These are phyloP conservation scores for Sapria himalayana DNA, from an alignment of 345 rosid species.

Conservation along the genomic window DNA sequence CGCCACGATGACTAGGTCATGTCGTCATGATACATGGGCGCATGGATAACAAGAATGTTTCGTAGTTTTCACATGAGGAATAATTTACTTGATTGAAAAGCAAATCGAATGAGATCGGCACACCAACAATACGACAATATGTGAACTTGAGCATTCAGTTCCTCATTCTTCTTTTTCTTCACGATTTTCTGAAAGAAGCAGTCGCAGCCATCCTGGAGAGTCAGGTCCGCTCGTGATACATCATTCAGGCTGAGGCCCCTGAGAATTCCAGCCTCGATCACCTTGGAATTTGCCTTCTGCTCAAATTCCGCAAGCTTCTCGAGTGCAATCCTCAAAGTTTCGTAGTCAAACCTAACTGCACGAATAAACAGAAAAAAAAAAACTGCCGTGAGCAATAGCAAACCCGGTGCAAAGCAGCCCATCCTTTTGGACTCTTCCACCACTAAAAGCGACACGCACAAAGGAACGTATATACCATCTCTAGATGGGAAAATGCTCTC, in stretches of 20 bases:
- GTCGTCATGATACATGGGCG: too few species aligned
- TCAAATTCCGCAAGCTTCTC: slow-evolving; percentile 66
- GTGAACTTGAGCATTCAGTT: slow-evolving; percentile 34
- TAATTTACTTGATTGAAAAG: slow-evolving; percentile 64
- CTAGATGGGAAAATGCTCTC: slow-evolving; percentile 48
- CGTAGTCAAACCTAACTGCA: too few species aligned
- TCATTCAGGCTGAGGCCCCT: slow-evolving; percentile 78
- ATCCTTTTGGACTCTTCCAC: slow-evolving; percentile 42
- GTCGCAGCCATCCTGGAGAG: slow-evolving; percentile 84
- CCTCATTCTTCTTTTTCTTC: slow-evolving; percentile 30
- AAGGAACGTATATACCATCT: slow-evolving; percentile 22
- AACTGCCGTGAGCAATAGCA: too few species aligned
- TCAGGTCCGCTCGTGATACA: slow-evolving; percentile 71
- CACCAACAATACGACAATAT: slow-evolving; percentile 95
- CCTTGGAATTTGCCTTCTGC: slow-evolving; percentile 60
- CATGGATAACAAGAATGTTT: too few species aligned
- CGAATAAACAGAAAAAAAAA: too few species aligned
- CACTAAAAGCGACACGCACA: slow-evolving; percentile 12
- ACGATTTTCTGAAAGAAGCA: slow-evolving; percentile 44
- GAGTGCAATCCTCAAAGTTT: slow-evolving; percentile 45
- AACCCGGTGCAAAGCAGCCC: too few species aligned
- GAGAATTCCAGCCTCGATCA: slow-evolving; percentile 65
- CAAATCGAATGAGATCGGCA: slow-evolving; percentile 69
- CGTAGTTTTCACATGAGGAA: too few species aligned
- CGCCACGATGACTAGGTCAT: too few species aligned